These are phyloP conservation scores for Leccinum barrowsii DNA, from an alignment of 768 basidiomycete species.

Conservation along the genomic window DNA sequence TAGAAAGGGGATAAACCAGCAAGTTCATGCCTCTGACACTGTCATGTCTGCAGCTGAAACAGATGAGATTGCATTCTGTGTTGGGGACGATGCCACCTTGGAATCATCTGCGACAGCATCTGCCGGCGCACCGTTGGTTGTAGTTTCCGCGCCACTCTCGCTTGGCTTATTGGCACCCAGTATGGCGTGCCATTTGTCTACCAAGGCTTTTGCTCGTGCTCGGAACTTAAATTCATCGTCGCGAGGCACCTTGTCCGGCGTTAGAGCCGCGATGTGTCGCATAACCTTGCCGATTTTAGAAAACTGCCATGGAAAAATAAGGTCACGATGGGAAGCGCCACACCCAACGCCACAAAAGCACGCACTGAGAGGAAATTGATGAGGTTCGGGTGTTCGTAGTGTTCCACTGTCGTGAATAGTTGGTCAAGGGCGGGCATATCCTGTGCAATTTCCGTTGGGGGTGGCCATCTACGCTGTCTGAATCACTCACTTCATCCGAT, in stretches of 20 bases:
- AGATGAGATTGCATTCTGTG: slow-evolving; percentile 30
- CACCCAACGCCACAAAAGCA: slow-evolving; percentile 5
- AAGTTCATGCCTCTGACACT: slow-evolving; percentile 38
- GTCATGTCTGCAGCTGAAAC: slow-evolving; percentile 36
- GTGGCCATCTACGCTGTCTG: background rate
- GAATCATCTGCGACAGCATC: slow-evolving; percentile 21
- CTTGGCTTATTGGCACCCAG: slow-evolving; percentile 32
- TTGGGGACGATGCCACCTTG: slow-evolving; percentile 22
- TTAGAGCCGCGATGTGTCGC: slow-evolving; percentile 54
- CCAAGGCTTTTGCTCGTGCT: slow-evolving; percentile 44
- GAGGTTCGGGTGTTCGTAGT: slow-evolving; percentile 66
- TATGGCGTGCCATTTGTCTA: slow-evolving; percentile 44
- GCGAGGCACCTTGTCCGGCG: slow-evolving; percentile 41
- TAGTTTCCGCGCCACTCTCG: slow-evolving; percentile 29
- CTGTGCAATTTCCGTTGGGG: slow-evolving; percentile 36
- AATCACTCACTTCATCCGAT: slow-evolving; percentile 54
- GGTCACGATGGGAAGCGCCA: slow-evolving; percentile 6
- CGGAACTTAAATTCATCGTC: slow-evolving; percentile 54
- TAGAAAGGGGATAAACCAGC: slow-evolving; percentile 7
- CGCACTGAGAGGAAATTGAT: slow-evolving; percentile 68
- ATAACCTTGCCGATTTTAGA: slow-evolving; percentile 59
- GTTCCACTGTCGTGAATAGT: slow-evolving; percentile 74
- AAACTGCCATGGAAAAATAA: slow-evolving; percentile 22
- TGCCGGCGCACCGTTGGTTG: slow-evolving; percentile 24
- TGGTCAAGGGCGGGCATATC: slow-evolving; percentile 73